Base-by-base conservation (phyloP, 192 early-diverging fungal species). In the Borealophlyctis nickersoniae region DNA sequence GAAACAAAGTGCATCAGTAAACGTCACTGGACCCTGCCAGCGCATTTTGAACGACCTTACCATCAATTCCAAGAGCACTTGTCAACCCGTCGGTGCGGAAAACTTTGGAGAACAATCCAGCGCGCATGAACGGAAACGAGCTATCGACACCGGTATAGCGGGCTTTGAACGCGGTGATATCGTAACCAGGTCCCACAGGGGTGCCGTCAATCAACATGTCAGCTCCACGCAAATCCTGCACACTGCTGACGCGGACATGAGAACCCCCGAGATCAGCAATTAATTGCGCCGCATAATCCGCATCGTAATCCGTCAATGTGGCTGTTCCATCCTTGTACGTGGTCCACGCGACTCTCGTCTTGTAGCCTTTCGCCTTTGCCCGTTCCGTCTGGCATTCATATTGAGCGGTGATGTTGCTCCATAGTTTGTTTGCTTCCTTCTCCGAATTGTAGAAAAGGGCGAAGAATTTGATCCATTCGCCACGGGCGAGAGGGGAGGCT, bases 391-490 rank as follows among this genome's bases (percentile, higher is more conserved):
- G 39, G 50, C 66, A 67, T 16, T 2, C n/a, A 33, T 67, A 67
- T 3, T 32, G 31, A 19, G 23, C 23, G 49, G 1, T 53, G 13
- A 36, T 52, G 4, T 16, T 49, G 31, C 2, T 29, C 5, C 9
- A 53, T 5, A 28, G 14, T 19, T 24, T 35, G 26, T 16, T 30
- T n/a, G 56, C 56, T 4, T 4, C 13, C 3, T 11, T 14, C 34
- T 70, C 69, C 29, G 26, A 11, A 28, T 64, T 64, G 62, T 57
- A 70, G 50, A 70, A 70, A 14, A 62, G 34, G 13, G 61, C 22
- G 56, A 64, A 64, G 62, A 70, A 70, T 27, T 63, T 70, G 36
- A 70, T 31, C 69, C 69, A 70, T 36, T 70, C 69, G 22, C 54
- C 69, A 19, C 56, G 55, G 33, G 69, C 69, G 7, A 70, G 56